These are phyloP conservation scores for Parietaria judaica DNA, from an alignment of 306 rosid genomes.

Conservation along the genomic window DNA sequence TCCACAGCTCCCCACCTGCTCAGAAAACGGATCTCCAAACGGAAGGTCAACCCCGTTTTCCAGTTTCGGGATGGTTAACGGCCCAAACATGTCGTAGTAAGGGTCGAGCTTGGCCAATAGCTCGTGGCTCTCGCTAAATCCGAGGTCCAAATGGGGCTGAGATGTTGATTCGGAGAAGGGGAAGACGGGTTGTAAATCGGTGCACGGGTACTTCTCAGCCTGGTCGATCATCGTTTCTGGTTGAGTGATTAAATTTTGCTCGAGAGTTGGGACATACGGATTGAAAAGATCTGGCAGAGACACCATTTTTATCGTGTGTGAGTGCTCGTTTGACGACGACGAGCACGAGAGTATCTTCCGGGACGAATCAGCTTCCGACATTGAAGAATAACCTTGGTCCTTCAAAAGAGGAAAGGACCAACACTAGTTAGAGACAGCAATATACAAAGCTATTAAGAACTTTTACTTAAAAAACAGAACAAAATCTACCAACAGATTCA, in stretches of 20 bases:
- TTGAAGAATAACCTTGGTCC: conserved; percentile 48
- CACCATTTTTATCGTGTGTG: conserved; percentile 40
- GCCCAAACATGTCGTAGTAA: conserved; percentile 31
- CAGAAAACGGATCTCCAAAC: conserved; percentile 27
- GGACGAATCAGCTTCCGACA: conserved; percentile 60
- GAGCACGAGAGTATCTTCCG: conserved; percentile 31
- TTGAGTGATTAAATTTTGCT: conserved; percentile 18
- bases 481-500: too few relatives aligned
- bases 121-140: conserved; percentile 43
- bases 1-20: conserved; percentile 33
- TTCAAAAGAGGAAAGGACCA: background rate
- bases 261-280: conserved; percentile 23
- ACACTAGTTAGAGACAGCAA: too few relatives aligned
- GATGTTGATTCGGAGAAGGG: conserved; percentile 26
- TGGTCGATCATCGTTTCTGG: conserved; percentile 4
- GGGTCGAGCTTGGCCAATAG: conserved; percentile 29
- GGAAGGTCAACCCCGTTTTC: conserved; percentile 28
- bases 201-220: conserved; percentile 23
- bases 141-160: conserved; percentile 31
- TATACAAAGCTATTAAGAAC: too few relatives aligned
- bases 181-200: conserved; percentile 20
- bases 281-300: conserved; percentile 45
- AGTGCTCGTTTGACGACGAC: conserved; percentile 25
- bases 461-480: too few relatives aligned
- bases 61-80: conserved; percentile 34